Evolutionary conservation across 768 basidiomycete genomes (phyloP).

Genomic region (Podaxis pistillaris): DNA sequence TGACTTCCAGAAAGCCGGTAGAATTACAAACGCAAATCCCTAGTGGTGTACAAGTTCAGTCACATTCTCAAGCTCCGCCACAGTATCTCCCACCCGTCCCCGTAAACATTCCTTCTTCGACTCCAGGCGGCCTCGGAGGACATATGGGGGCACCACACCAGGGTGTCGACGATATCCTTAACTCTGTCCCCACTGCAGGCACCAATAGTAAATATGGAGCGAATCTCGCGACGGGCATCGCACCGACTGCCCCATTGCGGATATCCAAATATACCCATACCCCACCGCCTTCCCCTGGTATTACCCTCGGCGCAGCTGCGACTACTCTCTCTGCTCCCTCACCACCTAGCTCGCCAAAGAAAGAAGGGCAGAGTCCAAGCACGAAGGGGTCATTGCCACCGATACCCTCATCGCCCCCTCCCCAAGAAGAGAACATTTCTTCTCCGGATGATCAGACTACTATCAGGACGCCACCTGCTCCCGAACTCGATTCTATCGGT

Average conservation of each 20-base stretch:
- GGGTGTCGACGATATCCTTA: background rate
- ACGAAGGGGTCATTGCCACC: background rate
- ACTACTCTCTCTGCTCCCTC: background rate
- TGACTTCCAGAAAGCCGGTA: too few species aligned
- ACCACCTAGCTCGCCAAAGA: background rate
- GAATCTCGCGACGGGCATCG: background rate
- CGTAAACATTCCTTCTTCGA: background rate
- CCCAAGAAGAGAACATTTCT: background rate
- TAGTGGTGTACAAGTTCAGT: too few species aligned
- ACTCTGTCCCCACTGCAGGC: background rate
- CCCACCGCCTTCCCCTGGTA: background rate
- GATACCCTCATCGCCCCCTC: background rate
- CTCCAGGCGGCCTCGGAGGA: background rate
- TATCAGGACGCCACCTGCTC: too few species aligned
- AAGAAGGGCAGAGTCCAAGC: background rate
- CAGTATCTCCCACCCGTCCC: background rate
- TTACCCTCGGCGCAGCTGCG: background rate
- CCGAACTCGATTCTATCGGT: too few species aligned
- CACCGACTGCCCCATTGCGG: background rate
- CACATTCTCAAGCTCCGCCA: too few species aligned
- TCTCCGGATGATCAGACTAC: background rate
- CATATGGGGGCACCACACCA: background rate
- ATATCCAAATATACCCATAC: background rate
- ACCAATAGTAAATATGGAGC: background rate
- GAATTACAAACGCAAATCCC: too few species aligned